Evolutionary conservation across 2,329 filamentous ascomycete genomes (phyloP).

Genomic region (Aspergillus phoenicis): DNA sequence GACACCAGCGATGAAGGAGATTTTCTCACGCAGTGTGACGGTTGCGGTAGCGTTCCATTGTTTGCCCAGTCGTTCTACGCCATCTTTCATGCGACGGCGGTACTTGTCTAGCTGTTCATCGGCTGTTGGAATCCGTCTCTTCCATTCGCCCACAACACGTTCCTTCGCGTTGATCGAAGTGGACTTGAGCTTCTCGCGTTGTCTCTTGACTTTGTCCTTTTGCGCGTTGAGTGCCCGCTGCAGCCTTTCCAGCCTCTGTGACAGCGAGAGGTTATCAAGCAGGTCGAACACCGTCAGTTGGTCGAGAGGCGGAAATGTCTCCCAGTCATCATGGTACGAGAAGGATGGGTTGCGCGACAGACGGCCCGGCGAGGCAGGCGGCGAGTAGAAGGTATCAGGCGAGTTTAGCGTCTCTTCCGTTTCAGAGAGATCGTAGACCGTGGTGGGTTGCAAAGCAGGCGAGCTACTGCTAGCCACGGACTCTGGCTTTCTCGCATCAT

Average conservation of each 20-base stretch:
- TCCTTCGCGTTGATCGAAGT: slow-evolving; percentile 78
- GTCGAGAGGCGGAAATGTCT: slow-evolving; percentile 83
- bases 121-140: slow-evolving; percentile 78
- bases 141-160: slow-evolving; percentile 90
- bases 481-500: slow-evolving; percentile 28
- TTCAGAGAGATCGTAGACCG: slow-evolving; percentile 34
- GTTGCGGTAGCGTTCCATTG: slow-evolving; percentile 88
- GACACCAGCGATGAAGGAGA: slow-evolving; percentile 93
- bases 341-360: slow-evolving; percentile 78
- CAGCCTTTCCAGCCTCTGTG: slow-evolving; percentile 86
- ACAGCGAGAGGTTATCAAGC: slow-evolving; percentile 86
- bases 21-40: slow-evolving; percentile 88
- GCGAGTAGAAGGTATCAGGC: slow-evolving; percentile 34
- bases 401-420: slow-evolving; percentile 29
- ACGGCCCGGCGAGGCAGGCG: slow-evolving; percentile 35
- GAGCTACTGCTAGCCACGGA: slow-evolving; percentile 24
- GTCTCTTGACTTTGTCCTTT: slow-evolving; percentile 80
- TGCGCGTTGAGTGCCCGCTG: slow-evolving; percentile 81
- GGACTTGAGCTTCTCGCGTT: slow-evolving; percentile 76
- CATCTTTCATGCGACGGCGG: slow-evolving; percentile 79
- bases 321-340: slow-evolving; percentile 87
- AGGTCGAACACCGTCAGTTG: slow-evolving; percentile 89
- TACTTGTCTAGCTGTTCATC: slow-evolving; percentile 94
- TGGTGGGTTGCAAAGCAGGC: slow-evolving; percentile 25
- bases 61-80: slow-evolving; percentile 81